These are phyloP conservation scores for Gnomoniopsis smithogilvyi DNA, from an alignment of 2,329 filamentous ascomycete species.

Conservation along the genomic window DNA sequence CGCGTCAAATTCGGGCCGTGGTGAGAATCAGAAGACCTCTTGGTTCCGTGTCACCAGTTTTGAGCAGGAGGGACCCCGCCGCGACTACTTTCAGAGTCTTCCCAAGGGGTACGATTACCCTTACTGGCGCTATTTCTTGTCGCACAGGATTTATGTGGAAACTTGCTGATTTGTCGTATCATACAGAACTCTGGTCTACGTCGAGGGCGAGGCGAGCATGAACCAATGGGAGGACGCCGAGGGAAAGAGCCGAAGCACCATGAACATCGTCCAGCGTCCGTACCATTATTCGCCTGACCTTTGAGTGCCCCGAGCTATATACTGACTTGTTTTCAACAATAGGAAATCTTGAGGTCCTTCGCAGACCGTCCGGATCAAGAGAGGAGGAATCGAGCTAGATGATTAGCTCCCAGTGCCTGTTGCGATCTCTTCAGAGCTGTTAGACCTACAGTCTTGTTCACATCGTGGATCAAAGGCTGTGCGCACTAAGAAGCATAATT, in stretches of 20 bases:
- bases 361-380: constrained; percentile 17
- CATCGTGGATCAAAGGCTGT: neutral
- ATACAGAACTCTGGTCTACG: constrained; percentile 70
- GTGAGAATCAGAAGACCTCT: constrained; percentile 72
- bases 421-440: neutral
- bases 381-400: constrained; percentile 4
- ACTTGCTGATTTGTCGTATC: neutral
- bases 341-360: constrained; percentile 48
- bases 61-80: constrained; percentile 59
- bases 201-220: constrained; percentile 80
- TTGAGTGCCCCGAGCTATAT: neutral
- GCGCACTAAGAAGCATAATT: neutral
- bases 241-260: constrained; percentile 58
- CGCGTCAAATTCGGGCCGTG: constrained; percentile 63
- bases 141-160: neutral
- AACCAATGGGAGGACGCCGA: constrained; percentile 65
- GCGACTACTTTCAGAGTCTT: constrained; percentile 69
- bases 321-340: constrained; percentile 15
- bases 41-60: constrained; percentile 85
- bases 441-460: neutral
- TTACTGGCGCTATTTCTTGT: neutral
- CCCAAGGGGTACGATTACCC: constrained; percentile 75
- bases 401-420: neutral
- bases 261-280: constrained; percentile 82
- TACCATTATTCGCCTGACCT: constrained; percentile 19